A percentile compares a stretch with the other conserved stretches of the same genome.
These are phyloP conservation scores for Fusarium sp. DNA, from an alignment of 2,329 filamentous ascomycete genomes.

Conservation along the genomic window DNA sequence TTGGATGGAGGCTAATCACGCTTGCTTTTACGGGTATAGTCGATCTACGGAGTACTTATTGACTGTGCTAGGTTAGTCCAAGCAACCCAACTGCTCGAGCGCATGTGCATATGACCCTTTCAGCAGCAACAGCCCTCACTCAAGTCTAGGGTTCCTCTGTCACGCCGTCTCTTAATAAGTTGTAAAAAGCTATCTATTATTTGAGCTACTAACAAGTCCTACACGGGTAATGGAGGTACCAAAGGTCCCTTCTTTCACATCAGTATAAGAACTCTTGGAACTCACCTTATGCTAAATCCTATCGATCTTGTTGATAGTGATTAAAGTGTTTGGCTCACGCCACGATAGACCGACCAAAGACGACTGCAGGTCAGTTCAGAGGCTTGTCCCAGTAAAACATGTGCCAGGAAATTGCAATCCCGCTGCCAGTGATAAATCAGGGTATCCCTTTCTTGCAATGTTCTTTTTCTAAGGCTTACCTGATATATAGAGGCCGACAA, in stretches of 20 bases:
- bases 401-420: no score
- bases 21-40: no score
- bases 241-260: conserved; percentile 91
- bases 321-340: no score
- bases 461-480: neutral
- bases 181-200: conserved; percentile 85
- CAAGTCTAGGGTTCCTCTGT: conserved; percentile 81
- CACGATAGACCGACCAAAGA: conserved; percentile 65
- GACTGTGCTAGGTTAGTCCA: no score
- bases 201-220: conserved; percentile 83
- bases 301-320: conserved; percentile 81
- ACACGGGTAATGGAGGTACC: conserved; percentile 88
- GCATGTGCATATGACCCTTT: conserved; percentile 84
- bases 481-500: neutral
- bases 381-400: no score
- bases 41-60: no score
- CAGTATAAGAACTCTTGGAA: conserved; percentile 81
- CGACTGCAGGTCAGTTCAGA: neutral
- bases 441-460: no score
- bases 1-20: no score
- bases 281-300: conserved; percentile 89
- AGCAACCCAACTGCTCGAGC: no score
- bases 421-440: no score
- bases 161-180: conserved; percentile 80
- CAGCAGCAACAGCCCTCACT: no score